A percentile compares a stretch with the other conserved stretches of the same genome.
Conservation (phyloP, 768 basidiomycete genomes). For the Pholiota microspora region DNA sequence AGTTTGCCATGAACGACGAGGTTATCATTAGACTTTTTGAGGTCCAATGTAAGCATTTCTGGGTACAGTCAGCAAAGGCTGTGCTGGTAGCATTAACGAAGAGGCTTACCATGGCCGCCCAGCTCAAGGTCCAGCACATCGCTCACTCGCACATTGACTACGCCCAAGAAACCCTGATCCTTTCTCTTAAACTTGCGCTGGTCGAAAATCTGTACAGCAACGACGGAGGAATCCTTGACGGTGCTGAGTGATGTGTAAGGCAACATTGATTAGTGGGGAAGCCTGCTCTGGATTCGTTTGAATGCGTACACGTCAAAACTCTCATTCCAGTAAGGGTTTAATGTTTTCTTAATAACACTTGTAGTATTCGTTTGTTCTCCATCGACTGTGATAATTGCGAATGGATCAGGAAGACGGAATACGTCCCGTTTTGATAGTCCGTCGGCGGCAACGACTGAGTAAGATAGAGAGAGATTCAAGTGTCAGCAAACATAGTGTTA, state of each 20-base stretch:
- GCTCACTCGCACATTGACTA: constrained; percentile 91
- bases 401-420: constrained; percentile 94
- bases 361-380: constrained; percentile 97
- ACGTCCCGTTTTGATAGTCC: constrained; percentile 93
- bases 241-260: constrained; percentile 45
- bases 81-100: background rate
- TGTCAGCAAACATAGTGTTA: background rate
- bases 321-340: constrained; percentile 98
- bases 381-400: constrained; percentile 97
- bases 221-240: constrained; percentile 96
- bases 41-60: constrained; percentile 96
- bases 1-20: constrained; percentile 97
- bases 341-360: constrained; percentile 92
- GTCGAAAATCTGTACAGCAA: constrained; percentile 98
- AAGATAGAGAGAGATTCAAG: constrained; percentile 9
- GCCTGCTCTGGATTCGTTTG: background rate
- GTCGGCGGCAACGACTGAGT: constrained; percentile 92
- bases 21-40: constrained; percentile 99
- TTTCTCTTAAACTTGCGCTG: constrained; percentile 98
- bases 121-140: constrained; percentile 90
- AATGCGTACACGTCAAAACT: constrained; percentile 89
- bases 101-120: constrained; percentile 84
- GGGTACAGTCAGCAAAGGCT: constrained; percentile 6
- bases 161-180: constrained; percentile 97
- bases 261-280: constrained; percentile 8